Conservation (phyloP, 768 basidiomycete species). For the Gymnopilus junonius region DNA sequence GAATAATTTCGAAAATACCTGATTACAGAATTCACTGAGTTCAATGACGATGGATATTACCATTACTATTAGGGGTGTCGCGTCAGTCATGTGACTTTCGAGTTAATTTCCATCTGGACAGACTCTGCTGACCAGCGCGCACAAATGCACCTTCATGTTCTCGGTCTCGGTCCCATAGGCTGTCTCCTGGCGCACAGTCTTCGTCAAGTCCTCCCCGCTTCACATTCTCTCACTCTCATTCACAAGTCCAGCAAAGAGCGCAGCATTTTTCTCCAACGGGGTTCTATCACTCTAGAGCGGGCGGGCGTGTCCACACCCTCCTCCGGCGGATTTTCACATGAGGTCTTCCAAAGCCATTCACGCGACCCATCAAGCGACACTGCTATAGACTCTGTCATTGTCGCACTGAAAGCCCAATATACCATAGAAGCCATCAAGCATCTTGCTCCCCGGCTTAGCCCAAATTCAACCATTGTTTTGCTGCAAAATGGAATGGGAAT, state of each 20-base stretch:
- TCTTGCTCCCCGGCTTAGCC: constrained; percentile 66
- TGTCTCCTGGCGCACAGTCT: constrained; percentile 83
- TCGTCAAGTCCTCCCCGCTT: constrained; percentile 55
- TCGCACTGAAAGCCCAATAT: constrained; percentile 79
- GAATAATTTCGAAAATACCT: constrained; percentile 6
- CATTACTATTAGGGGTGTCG: background rate
- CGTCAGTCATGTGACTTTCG: constrained; percentile 3
- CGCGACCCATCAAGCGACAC: constrained; percentile 4
- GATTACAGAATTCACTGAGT: too few relatives aligned
- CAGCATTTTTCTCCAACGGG: constrained; percentile 35
- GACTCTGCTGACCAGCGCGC: background rate
- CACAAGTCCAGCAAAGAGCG: constrained; percentile 55
- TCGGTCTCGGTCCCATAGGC: constrained; percentile 86
- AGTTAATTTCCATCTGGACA: background rate
- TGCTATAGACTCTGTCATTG: constrained; percentile 76
- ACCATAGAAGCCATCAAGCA: constrained; percentile 59
- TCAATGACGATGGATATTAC: too few relatives aligned
- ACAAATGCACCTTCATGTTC: constrained; percentile 76
- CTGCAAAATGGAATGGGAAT: constrained; percentile 95
- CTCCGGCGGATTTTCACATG: constrained; percentile 48
- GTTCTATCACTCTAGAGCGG: constrained; percentile 51
- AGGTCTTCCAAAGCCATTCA: constrained; percentile 39
- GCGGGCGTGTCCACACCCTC: constrained; percentile 47
- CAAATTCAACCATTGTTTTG: constrained; percentile 84
- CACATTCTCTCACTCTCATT: constrained; percentile 69